Conservation (phyloP, 2,329 filamentous ascomycete species). For the Didymella segeticola region DNA sequence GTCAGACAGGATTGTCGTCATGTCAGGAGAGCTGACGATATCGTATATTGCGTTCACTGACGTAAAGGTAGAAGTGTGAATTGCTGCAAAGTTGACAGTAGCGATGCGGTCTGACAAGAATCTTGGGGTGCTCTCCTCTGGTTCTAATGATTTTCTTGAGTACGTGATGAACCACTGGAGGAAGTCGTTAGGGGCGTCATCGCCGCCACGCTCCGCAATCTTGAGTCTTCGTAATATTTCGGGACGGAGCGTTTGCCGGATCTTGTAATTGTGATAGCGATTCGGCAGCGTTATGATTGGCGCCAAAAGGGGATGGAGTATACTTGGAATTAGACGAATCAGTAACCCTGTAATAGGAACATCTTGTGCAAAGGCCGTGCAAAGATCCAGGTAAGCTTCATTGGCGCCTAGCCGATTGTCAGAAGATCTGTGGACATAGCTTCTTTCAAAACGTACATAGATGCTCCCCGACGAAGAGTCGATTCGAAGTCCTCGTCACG, state of each 20-base stretch:
- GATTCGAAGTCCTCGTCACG: constrained; percentile 1
- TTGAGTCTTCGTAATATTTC: neutral
- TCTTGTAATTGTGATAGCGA: constrained; percentile 2
- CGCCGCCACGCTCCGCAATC: neutral
- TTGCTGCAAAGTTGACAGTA: neutral
- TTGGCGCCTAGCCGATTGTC: neutral
- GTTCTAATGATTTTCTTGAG: neutral
- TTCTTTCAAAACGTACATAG: neutral
- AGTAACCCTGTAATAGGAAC: neutral
- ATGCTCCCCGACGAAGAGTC: neutral
- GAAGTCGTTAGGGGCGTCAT: constrained; percentile 3
- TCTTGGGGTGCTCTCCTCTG: neutral
- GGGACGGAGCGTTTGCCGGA: neutral
- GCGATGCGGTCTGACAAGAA: constrained; percentile 1
- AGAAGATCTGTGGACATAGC: neutral
- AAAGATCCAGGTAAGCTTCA: neutral
- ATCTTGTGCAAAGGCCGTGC: neutral
- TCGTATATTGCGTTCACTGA: neutral
- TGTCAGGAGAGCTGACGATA: constrained; percentile 2
- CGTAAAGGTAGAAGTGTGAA: constrained; percentile 2
- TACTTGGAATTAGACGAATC: neutral
- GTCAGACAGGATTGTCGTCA: neutral
- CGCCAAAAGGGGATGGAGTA: neutral
- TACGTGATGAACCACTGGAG: neutral
- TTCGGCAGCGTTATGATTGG: constrained; percentile 1